Evolutionary conservation across 192 early-diverging fungal genomes (phyloP), one percentile per base, ranked within the genome.

Genomic region (Jimgerdemannia flammicorona): DNA sequence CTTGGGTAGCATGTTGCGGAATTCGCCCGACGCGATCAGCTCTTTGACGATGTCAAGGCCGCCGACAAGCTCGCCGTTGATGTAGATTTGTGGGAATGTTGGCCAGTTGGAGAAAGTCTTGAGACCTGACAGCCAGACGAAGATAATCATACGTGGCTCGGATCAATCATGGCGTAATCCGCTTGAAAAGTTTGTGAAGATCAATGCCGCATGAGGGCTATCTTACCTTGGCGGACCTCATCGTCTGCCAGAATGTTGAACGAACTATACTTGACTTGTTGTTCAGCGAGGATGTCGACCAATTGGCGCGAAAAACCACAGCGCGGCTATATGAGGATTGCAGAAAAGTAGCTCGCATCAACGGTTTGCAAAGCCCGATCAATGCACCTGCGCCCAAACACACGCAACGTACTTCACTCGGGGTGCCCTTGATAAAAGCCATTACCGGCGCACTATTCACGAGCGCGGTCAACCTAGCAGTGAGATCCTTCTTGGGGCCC

Each of bases 31-130:
- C 83, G 92, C 86, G 75, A 93, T 86, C 93, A 99, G 93, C 78
- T 91, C 90, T 20, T 95, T 86, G 77, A 99, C 79, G 76, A 99
- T 97, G 80, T 99, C 96, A 78, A 91, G 93, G 20, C 97, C 97
- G 72, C 97, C 96, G 66, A 98, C 90, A 80, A 99, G 96, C 85
- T 98, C 95, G 76, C 96, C 96, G 77, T 96, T 93, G 79, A 99
- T 87, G 76, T 94, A 99, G 6, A 99, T 92, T 84, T 99, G 97
- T 18, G 97, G 97, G 79, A 95, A 93, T 44, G 97, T 99, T 10
- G 96, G 97, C 97, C 97, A 99, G 70, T 95, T 86, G 41, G 81
- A 77, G 54, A 83, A 81, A 49, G 69, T 40, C 44, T 73, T 72
- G 64, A 80, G 72, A 3, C 78, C 70, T 74, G 20, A 54, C 29